Base-by-base conservation (phyloP, 2,329 filamentous ascomycete genomes). In the Parafenestella ontariensis region DNA sequence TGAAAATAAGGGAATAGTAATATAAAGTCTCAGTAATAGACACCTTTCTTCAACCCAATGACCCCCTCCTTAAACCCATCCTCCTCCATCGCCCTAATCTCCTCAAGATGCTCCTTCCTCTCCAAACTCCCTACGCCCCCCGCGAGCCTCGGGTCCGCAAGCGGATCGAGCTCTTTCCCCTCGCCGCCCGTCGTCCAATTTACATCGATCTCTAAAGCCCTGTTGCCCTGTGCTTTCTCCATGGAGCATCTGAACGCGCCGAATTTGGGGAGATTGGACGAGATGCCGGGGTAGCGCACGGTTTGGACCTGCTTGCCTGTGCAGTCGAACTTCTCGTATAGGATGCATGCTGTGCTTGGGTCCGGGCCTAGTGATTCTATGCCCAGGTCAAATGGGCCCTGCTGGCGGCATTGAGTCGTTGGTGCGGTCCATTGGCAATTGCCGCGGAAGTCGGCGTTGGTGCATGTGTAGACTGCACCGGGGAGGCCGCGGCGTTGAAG, bases 391-490 rank as follows among this genome's bases (percentile, higher is more conserved):
- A 43, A 21, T n/a, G 62, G 63, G 34, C 66, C 70, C 21, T 62
- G 55, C 13, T 70, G 69, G 36, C 61, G 61, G 44, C 72, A 74
- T 33, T 54, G 46, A 11, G 56, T 56, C 7, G 56, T 58, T 15
- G 69, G 69, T 1, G 58, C 39, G 1, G 57, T 62, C 72, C 72
- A 75, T 44, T 58, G 62, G 53, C 72, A 75, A 51, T 61, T 34
- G 13, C 68, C 69, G 11, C 54, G 44, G 45, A 74, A 75, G 36
- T 73, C 65, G 24, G 54, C 37, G 10, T 42, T 53, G 6, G 63
- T 64, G 58, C 72, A 75, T 11, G 68, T 66, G 58, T 74, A 75
- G 18, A 73, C 68, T 20, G 70, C 72, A 21, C 72, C 72, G 17
- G 72, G 68, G 20, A 74, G 71, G n/a, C 70, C 71, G 31, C 71